Percentiles rank a stretch among this genome's conserved stretches.
These are phyloP conservation scores for Pythium phragmiticola DNA, from an alignment of 352 stramenopile species.

Conservation along the genomic window DNA sequence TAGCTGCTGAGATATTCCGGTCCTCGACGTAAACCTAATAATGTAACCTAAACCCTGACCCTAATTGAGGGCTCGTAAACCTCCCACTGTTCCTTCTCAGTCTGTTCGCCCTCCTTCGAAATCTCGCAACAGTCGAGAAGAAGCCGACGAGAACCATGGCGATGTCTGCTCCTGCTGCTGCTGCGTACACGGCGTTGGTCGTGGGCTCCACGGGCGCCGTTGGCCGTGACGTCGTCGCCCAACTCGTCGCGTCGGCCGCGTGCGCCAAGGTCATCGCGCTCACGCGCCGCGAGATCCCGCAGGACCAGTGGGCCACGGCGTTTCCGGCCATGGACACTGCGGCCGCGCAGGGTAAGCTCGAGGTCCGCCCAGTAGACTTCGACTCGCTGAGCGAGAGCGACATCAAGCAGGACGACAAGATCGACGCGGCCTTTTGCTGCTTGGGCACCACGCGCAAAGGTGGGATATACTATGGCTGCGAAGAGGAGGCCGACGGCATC, in stretches of 20 bases:
- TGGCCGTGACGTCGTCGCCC: conserved; percentile 64
- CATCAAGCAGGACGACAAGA: conserved; percentile 39
- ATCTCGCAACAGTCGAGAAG: background rate
- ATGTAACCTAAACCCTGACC: background rate
- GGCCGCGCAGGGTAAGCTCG: conserved; percentile 45
- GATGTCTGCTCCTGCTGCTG: background rate
- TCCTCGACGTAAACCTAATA: background rate
- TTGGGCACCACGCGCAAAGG: conserved; percentile 71
- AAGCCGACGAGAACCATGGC: background rate
- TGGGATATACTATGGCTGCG: background rate
- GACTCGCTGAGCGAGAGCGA: conserved; percentile 38
- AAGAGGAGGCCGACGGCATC: background rate
- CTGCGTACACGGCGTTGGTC: conserved; percentile 59
- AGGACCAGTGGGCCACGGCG: conserved; percentile 33
- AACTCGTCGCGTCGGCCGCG: conserved; percentile 53
- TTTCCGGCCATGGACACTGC: conserved; percentile 49
- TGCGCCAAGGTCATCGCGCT: conserved; percentile 65
- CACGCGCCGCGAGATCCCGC: conserved; percentile 52
- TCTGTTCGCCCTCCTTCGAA: background rate
- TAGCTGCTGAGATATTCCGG: no score
- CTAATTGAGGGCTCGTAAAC: background rate
- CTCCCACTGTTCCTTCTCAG: background rate
- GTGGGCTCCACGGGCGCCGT: conserved; percentile 73
- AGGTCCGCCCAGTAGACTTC: conserved; percentile 58
- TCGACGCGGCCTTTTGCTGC: conserved; percentile 70